These are phyloP conservation scores for Lotus japonicus DNA, from an alignment of 306 rosid genomes.

Conservation along the genomic window DNA sequence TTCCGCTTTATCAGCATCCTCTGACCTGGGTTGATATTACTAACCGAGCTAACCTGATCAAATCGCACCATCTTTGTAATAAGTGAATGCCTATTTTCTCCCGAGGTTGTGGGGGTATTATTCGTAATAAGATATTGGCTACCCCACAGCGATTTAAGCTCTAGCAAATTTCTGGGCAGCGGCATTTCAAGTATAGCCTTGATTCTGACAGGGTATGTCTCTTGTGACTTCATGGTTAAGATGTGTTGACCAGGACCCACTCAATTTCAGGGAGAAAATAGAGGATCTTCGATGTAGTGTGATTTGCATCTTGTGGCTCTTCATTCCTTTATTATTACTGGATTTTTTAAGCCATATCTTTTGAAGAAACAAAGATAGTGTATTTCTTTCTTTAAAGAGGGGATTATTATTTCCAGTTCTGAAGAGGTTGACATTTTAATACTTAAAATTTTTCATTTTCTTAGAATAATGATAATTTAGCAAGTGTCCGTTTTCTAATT, in stretches of 20 bases:
- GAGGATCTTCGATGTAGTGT: background rate
- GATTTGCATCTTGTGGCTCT: background rate
- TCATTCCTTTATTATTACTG: background rate
- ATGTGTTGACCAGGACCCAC: background rate
- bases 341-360: background rate
- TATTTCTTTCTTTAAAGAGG: background rate
- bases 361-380: background rate
- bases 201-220: too few relatives aligned
- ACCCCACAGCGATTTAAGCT: too few relatives aligned
- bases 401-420: background rate
- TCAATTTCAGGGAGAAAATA: background rate
- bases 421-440: background rate
- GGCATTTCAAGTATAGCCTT: too few relatives aligned
- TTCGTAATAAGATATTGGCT: too few relatives aligned
- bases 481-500: background rate
- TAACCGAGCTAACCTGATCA: too few relatives aligned
- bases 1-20: background rate
- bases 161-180: too few relatives aligned
- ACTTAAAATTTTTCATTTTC: background rate
- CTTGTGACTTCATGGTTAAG: background rate
- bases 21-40: too few relatives aligned
- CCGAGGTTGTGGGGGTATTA: too few relatives aligned
- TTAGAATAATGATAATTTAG: background rate
- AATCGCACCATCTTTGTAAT: too few relatives aligned
- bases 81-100: too few relatives aligned